phyloP scores from a whole-genome alignment of 805 yeast species.

The Schizosaccharomyces cryophilus region DNA sequence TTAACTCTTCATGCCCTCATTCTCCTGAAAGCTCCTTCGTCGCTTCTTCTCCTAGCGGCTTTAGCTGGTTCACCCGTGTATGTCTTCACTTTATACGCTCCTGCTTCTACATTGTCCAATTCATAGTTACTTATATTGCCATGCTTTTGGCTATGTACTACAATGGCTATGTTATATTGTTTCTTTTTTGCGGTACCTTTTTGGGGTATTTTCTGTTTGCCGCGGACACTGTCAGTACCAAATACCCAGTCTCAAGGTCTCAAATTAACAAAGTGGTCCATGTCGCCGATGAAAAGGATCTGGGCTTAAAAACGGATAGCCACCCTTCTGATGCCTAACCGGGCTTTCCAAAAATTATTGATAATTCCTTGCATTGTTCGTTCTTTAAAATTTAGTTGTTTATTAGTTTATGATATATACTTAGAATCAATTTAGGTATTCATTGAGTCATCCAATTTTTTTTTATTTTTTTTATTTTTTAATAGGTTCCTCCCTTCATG shows the following conservation, averaged over 20 bases:
- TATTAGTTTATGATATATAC: no score
- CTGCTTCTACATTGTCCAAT: conserved; percentile 28
- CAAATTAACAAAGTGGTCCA: not conserved
- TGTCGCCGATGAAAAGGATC: not conserved
- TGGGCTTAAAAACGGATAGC: not conserved
- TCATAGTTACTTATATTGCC: conserved; percentile 39
- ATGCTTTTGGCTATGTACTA: conserved; percentile 57
- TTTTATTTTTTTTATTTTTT: no score
- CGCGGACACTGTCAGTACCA: not conserved
- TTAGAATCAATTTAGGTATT: no score
- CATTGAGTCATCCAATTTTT: no score
- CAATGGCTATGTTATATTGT: conserved; percentile 36
- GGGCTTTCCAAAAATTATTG: no score
- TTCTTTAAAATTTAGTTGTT: no score
- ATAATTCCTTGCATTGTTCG: no score
- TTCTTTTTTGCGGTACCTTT: conserved; percentile 31
- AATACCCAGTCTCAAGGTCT: not conserved
- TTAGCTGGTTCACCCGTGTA: not conserved
- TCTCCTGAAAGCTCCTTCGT: not conserved
- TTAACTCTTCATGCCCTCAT: not conserved
- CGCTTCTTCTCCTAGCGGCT: not conserved
- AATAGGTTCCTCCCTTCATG: no score
- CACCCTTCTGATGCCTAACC: not conserved
- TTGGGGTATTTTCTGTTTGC: conserved; percentile 27
- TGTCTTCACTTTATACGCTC: conserved; percentile 24